Conservation (phyloP, 345 rosid species). For the Citrus trifoliata region DNA sequence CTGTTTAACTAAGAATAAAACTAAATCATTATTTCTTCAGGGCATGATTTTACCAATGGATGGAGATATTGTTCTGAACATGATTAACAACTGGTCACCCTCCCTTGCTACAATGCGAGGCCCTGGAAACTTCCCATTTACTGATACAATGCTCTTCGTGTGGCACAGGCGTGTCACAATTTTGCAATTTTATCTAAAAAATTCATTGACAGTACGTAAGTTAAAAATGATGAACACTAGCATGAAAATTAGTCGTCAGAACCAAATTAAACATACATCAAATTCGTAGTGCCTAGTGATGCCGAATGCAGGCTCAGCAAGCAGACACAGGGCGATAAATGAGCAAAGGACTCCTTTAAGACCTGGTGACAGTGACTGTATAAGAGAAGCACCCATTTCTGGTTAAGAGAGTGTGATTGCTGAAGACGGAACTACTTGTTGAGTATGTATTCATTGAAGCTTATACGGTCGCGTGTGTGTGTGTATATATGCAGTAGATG, state of each 20-base stretch:
- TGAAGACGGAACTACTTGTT: neutral
- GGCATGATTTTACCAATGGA: conserved; percentile 46
- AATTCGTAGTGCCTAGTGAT: conserved; percentile 71
- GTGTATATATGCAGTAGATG: neutral
- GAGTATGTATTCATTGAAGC: neutral
- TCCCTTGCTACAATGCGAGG: conserved; percentile 27
- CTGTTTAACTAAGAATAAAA: no score
- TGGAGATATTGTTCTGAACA: conserved; percentile 45
- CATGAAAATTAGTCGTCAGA: no score
- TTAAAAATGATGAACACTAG: neutral
- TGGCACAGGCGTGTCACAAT: neutral
- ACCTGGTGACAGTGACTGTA: neutral
- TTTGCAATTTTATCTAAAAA: conserved; percentile 27
- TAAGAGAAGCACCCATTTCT: conserved; percentile 2
- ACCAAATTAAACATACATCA: conserved; percentile 38
- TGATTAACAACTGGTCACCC: conserved; percentile 47
- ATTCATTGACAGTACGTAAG: neutral
- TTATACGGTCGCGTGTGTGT: neutral
- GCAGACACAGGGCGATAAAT: conserved; percentile 17
- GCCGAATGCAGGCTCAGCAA: conserved; percentile 41
- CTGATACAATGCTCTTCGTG: conserved; percentile 48
- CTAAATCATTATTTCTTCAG: neutral
- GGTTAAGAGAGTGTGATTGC: neutral
- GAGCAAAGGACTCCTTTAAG: conserved; percentile 18
- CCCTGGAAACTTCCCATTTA: conserved; percentile 58